A percentile compares a stretch with the other conserved stretches of the same genome.
These are phyloP conservation scores for Metschnikowia colocasiae DNA, from an alignment of 805 yeast species.

Conservation along the genomic window DNA sequence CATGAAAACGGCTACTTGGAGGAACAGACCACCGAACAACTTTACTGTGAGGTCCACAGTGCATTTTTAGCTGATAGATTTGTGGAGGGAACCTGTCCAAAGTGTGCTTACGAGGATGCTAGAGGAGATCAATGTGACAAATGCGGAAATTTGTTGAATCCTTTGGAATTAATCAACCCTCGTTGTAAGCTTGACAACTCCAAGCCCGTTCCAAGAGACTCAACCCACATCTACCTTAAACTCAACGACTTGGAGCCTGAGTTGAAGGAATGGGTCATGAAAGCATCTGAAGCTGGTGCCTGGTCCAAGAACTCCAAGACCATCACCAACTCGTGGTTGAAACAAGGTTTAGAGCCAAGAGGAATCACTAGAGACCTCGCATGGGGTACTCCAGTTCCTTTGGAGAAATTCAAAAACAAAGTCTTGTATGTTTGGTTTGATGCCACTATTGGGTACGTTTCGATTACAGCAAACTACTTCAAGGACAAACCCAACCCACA, in stretches of 20 bases:
- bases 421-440: slow-evolving; percentile 99
- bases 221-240: slow-evolving; percentile 81
- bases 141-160: slow-evolving; percentile 86
- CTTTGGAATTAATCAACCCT: slow-evolving; percentile 90
- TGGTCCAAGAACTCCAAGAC: slow-evolving; percentile 93
- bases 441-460: slow-evolving; percentile 94
- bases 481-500: slow-evolving; percentile 42
- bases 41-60: slow-evolving; percentile 86
- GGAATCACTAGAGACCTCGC: slow-evolving; percentile 95
- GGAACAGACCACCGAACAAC: slow-evolving; percentile 83
- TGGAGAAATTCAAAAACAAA: slow-evolving; percentile 78
- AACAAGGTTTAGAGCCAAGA: slow-evolving; percentile 88
- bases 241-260: slow-evolving; percentile 81
- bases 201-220: slow-evolving; percentile 72
- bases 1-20: slow-evolving; percentile 76
- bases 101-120: slow-evolving; percentile 92
- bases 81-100: slow-evolving; percentile 97
- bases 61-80: slow-evolving; percentile 94
- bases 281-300: slow-evolving; percentile 64
- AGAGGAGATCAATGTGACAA: slow-evolving; percentile 99
- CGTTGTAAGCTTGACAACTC: slow-evolving; percentile 90
- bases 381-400: slow-evolving; percentile 99
- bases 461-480: slow-evolving; percentile 89
- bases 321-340: slow-evolving; percentile 90
- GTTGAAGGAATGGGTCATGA: slow-evolving; percentile 66